Evolutionary conservation across 2,329 filamentous ascomycete species (phyloP).

Genomic region (Cercospora sp.): DNA sequence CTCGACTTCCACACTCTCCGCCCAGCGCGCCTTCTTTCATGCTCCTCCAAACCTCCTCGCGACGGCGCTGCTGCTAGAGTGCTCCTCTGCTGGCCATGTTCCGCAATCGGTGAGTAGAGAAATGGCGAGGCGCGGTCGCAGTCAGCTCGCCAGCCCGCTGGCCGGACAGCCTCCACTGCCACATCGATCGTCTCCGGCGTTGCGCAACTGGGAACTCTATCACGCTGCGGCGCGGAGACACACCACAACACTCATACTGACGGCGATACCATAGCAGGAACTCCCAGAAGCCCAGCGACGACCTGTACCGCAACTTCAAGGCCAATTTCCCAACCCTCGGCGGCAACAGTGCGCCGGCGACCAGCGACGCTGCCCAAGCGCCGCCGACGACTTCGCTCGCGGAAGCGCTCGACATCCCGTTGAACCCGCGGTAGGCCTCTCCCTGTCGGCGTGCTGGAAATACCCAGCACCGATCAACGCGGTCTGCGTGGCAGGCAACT

Average conservation of each 20-base stretch:
- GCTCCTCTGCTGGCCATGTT: constrained; percentile 43
- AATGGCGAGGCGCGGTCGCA: constrained; percentile 6
- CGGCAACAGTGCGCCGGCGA: constrained; percentile 30
- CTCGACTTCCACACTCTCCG: constrained; percentile 16
- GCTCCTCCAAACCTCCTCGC: constrained; percentile 18
- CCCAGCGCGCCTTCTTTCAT: constrained; percentile 19
- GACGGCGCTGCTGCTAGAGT: constrained; percentile 23
- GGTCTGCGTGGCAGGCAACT: constrained; percentile 25
- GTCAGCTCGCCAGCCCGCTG: constrained; percentile 12
- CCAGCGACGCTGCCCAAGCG: constrained; percentile 46
- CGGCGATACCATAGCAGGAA: constrained; percentile 44
- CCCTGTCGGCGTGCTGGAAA: constrained; percentile 21
- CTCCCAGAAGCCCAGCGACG: constrained; percentile 81
- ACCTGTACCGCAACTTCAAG: constrained; percentile 80
- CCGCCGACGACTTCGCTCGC: constrained; percentile 43
- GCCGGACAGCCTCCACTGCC: constrained; percentile 23
- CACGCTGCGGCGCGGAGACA: constrained; percentile 4
- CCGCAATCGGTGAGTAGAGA: constrained; percentile 47
- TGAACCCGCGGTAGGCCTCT: constrained; percentile 46
- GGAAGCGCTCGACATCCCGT: constrained; percentile 50
- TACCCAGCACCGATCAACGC: constrained; percentile 22
- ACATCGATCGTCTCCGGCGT: constrained; percentile 24
- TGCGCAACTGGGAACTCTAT: constrained; percentile 31
- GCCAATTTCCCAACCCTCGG: constrained; percentile 76
- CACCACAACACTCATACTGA: constrained; percentile 15